phyloP scores from a whole-genome alignment of 345 rosid genomes.

The Citrus sinensis region DNA sequence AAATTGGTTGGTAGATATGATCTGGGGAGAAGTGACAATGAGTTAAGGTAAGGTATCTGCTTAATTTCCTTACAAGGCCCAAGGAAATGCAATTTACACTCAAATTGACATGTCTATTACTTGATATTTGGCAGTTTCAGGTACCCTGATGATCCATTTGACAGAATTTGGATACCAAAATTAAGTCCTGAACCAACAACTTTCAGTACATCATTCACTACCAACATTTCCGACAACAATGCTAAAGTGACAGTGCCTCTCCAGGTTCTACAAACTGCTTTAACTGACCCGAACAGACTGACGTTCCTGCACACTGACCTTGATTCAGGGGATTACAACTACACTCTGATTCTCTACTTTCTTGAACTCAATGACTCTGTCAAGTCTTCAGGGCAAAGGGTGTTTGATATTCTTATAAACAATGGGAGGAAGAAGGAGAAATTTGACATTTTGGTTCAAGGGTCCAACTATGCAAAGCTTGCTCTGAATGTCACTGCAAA shows the following conservation, averaged over 20 bases:
- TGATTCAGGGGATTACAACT: conserved; percentile 27
- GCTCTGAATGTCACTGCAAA: conserved; percentile 32
- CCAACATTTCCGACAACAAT: background rate
- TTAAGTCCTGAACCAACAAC: conserved; percentile 14
- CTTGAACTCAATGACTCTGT: conserved; percentile 40
- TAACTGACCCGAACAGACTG: conserved; percentile 26
- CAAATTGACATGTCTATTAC: background rate
- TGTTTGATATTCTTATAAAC: conserved; percentile 49
- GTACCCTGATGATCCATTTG: conserved; percentile 47
- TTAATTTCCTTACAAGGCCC: background rate
- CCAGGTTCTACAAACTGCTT: conserved; percentile 46
- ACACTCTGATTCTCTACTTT: conserved; percentile 60
- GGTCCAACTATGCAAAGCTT: conserved; percentile 36
- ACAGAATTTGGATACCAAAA: conserved; percentile 54
- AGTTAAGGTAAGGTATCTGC: conserved; percentile 38
- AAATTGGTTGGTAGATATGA: conserved; percentile 43
- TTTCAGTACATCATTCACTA: background rate
- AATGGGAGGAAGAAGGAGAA: conserved; percentile 15
- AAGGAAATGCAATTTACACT: background rate
- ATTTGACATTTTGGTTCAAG: conserved; percentile 40
- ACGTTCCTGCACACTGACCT: conserved; percentile 34
- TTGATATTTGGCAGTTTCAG: conserved; percentile 31
- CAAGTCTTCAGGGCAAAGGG: conserved; percentile 38
- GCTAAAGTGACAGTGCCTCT: conserved; percentile 33
- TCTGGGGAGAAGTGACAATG: conserved; percentile 29